Percentiles rank a stretch among this genome's conserved stretches.
Evolutionary conservation across 2,329 filamentous ascomycete species (phyloP).

Genomic region (Aspergillus fijiensis): DNA sequence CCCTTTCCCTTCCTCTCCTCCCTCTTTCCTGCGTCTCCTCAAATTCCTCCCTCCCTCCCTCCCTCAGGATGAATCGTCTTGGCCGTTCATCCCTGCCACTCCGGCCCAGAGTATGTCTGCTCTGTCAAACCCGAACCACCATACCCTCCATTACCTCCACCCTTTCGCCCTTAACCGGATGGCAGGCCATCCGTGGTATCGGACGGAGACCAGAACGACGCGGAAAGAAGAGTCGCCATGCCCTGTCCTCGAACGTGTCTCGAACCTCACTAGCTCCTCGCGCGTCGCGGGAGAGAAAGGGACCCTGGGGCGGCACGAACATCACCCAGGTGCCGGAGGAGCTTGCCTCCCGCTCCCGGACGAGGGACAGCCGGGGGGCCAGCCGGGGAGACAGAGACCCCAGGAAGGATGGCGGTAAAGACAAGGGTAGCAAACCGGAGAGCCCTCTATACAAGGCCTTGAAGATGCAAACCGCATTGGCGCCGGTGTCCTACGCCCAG

Average conservation of each 20-base stretch:
- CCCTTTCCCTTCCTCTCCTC: conserved; percentile 8
- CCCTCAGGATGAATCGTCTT: conserved; percentile 19
- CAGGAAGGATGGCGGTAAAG: conserved; percentile 34
- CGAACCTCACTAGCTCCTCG: conserved; percentile 36
- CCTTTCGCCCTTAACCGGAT: conserved; percentile 15
- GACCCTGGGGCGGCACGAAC: conserved; percentile 63
- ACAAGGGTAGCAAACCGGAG: conserved; percentile 44
- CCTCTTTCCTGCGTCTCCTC: not conserved
- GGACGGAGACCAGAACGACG: conserved; percentile 30
- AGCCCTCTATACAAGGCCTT: conserved; percentile 70
- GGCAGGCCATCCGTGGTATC: conserved; percentile 34
- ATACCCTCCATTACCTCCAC: conserved; percentile 15
- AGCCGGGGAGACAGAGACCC: conserved; percentile 46
- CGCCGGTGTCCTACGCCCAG: conserved; percentile 73
- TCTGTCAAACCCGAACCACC: conserved; percentile 31
- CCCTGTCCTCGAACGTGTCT: conserved; percentile 35
- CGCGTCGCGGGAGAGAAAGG: conserved; percentile 38
- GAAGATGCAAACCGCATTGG: conserved; percentile 85
- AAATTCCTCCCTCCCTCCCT: not conserved
- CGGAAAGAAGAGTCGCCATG: conserved; percentile 40
- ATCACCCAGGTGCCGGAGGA: conserved; percentile 49
- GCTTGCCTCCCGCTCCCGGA: too few species aligned
- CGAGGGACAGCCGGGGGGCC: conserved; percentile 20
- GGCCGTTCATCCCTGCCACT: conserved; percentile 32
- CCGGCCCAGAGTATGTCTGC: conserved; percentile 32